A percentile compares a stretch with the other conserved stretches of the same genome.
These are phyloP conservation scores for Linnemannia schmuckeri DNA, from an alignment of 192 early-diverging fungal species.

Conservation along the genomic window DNA sequence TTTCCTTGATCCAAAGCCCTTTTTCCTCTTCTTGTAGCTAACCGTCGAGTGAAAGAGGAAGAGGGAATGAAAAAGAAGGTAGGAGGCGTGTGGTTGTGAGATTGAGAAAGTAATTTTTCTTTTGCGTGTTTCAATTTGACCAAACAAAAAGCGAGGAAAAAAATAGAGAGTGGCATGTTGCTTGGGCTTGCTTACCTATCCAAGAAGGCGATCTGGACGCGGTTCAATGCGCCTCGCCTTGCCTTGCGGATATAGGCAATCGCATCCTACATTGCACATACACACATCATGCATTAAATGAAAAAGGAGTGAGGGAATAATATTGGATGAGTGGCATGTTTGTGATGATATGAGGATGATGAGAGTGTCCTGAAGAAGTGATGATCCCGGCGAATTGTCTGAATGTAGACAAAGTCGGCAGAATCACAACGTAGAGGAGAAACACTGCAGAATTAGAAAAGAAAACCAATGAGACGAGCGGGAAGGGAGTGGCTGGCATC, in stretches of 20 bases:
- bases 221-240: conserved; percentile 58
- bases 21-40: conserved; percentile 46
- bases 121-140: neutral
- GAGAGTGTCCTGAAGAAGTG: neutral
- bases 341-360: neutral
- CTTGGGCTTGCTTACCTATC: conserved; percentile 36
- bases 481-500: neutral
- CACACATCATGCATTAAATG: neutral
- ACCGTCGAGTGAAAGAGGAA: too few relatives aligned
- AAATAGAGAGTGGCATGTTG: conserved; percentile 6
- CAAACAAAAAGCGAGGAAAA: neutral
- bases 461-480: too few relatives aligned
- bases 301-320: neutral
- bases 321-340: neutral
- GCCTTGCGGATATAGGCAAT: conserved; percentile 54
- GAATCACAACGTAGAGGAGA: neutral
- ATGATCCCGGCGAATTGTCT: neutral
- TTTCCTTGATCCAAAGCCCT: conserved; percentile 25
- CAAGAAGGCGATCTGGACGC: conserved; percentile 60
- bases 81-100: neutral
- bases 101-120: neutral
- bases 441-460: neutral
- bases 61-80: neutral
- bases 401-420: neutral
- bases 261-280: conserved; percentile 49